Base-by-base conservation (phyloP, 139 green algal species). In the Medakamo hakoo region DNA sequence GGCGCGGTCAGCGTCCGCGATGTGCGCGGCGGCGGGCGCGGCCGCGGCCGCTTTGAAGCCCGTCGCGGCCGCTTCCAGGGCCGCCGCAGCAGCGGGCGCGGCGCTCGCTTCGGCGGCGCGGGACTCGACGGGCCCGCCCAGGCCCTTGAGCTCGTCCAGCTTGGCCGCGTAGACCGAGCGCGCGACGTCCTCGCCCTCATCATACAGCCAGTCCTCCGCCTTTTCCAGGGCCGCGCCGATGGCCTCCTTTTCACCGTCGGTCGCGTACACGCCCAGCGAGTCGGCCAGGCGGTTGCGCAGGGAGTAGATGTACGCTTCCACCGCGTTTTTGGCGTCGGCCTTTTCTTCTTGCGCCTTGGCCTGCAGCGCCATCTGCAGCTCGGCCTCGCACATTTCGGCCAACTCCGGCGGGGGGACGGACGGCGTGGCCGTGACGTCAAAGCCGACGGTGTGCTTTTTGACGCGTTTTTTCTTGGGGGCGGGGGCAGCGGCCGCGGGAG, bases 191-290 rank as follows among this genome's bases (percentile, higher is more conserved):
- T 99, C 93, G 14, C 93, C 93, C 58, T 99, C 93, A 4, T 97
- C 93, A 60, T 99, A 99, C 72, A 99, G 78, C 93, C 93, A 99
- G 73, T 98, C 87, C 83, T 99, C 71, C 4, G 58, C 24, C 18
- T 70, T 9, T 27, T 79, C 67, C 52, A 98, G 86, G 71, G 74
- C 63, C 21, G 70, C 57, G 28, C 63, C 65, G 40, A 96, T 75
- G 24, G 67, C 57, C 60, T 80, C 70, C 52, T 73, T 78, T 52
- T 89, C 83, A 2, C 66, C 75, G 49, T 86, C 73, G 28, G 72
- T 80, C 27, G 88, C 81, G 64, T 81, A 97, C 2, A 70, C 49
- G 1, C 70, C 64, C 29, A 86, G 72, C 1, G 48, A 27, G 27
- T 85, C 88, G 60, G 65, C 68, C 62, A 97, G 73, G 72, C 84